phyloP scores from a whole-genome alignment of 139 green algal species.

The Coccomyxa sp. region DNA sequence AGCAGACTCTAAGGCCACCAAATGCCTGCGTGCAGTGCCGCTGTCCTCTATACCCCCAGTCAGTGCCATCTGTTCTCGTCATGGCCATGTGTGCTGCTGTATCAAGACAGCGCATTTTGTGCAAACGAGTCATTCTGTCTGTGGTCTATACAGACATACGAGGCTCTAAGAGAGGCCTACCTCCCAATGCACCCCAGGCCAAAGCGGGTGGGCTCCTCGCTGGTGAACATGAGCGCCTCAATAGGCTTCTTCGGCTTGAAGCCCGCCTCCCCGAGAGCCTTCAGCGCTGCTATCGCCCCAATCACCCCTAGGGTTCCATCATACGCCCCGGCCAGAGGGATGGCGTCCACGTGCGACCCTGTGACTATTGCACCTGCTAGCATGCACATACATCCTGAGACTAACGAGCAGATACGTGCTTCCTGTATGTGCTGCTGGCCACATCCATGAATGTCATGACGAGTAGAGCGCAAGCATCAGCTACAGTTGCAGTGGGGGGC shows the following conservation, averaged over 20 bases:
- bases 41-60: too few species aligned
- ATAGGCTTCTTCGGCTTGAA: constrained; percentile 70
- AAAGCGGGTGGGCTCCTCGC: constrained; percentile 94
- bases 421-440: neutral
- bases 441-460: neutral
- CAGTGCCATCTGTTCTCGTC: too few species aligned
- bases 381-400: too few species aligned
- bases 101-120: neutral
- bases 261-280: constrained; percentile 61
- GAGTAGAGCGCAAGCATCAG: neutral
- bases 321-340: constrained; percentile 85
- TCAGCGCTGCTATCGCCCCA: constrained; percentile 83
- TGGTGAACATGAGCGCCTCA: constrained; percentile 96
- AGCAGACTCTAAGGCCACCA: too few species aligned
- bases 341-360: constrained; percentile 91
- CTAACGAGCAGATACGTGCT: neutral
- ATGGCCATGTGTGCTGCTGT: too few species aligned
- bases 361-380: constrained; percentile 62
- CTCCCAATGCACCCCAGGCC: constrained; percentile 83
- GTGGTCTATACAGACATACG: neutral
- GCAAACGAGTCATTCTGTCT: too few species aligned
- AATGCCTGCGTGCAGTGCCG: too few species aligned
- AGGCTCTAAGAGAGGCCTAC: neutral
- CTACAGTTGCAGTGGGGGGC: neutral
- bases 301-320: constrained; percentile 93